Evolutionary conservation across 2,329 filamentous ascomycete genomes (phyloP).

Genomic region (Phialemoniopsis sp.): DNA sequence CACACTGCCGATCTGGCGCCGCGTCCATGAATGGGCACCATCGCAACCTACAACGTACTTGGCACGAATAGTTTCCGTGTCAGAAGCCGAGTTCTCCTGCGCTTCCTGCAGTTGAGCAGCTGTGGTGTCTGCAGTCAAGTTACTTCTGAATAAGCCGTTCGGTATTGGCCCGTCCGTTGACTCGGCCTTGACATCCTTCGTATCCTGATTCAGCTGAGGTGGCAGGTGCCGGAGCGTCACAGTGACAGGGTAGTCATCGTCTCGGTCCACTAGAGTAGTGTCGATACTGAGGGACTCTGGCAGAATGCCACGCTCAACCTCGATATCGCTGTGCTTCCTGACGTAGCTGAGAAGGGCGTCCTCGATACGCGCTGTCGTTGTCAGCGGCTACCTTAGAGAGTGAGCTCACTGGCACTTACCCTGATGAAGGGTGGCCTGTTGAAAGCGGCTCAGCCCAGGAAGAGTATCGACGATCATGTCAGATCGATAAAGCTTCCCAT

Average conservation of each 20-base stretch:
- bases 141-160: slow-evolving; percentile 53
- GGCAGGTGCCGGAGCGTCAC: slow-evolving; percentile 51
- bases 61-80: too few relatives aligned
- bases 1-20: slow-evolving; percentile 40
- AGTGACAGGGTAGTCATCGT: slow-evolving; percentile 50
- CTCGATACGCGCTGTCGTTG: slow-evolving; percentile 6
- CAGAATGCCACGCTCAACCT: slow-evolving; percentile 52
- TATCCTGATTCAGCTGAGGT: too few relatives aligned
- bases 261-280: slow-evolving; percentile 36
- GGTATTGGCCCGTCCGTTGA: slow-evolving; percentile 28
- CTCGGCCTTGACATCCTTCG: slow-evolving; percentile 49
- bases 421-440: slow-evolving; percentile 66
- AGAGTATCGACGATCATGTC: slow-evolving; percentile 61
- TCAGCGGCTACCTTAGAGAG: not conserved
- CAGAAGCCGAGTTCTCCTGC: too few relatives aligned
- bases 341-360: too few relatives aligned
- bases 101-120: too few relatives aligned
- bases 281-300: slow-evolving; percentile 48
- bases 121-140: slow-evolving; percentile 45
- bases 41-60: slow-evolving; percentile 68
- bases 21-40: slow-evolving; percentile 63
- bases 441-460: slow-evolving; percentile 56
- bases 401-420: slow-evolving; percentile 31
- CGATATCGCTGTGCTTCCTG: too few relatives aligned
- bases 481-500: slow-evolving; percentile 52